Base-by-base conservation (phyloP, 2,329 filamentous ascomycete species). In the Endoconidiophora polonica region DNA sequence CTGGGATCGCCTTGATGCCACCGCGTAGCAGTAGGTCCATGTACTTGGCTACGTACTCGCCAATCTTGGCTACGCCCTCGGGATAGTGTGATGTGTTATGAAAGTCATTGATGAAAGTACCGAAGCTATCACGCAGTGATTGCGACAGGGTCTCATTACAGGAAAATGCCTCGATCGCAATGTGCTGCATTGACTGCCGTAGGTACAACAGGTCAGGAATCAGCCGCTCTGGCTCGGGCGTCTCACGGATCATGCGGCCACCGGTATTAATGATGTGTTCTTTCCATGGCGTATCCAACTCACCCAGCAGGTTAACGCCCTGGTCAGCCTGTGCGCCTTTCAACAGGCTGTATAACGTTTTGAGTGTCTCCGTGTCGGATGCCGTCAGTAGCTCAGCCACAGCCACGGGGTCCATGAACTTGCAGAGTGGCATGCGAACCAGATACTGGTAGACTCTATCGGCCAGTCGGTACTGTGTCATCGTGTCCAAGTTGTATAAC, bases 1-100 rank as follows among this genome's bases (percentile, higher is more conserved):
- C 50, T 1, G 85, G 86, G 6, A 93, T 74, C 0, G 83, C 81
- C 63, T 93, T 96, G 44, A 90, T 72, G 1, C 91, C 93, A 46
- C 86, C 86, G 50, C 87, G 80, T 29, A 98, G 73, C 18, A 98
- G 71, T 67, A 83, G 73, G 64, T 98, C 91, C 54, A 98, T 83
- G 59, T 96, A 88, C 65, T 95, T 96, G 26, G 91, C 93, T 57
- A 95, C 93, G 88, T 96, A 94, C 68, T 98, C 91, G 46, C 90
- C 91, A 12, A 94, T 86, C 69, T 94, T 96, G 16, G 87, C 86
- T 50, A 88, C 93, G 50, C 87, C 82, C 0, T 84, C 86, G 47
- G 79, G 77, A 76, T 83, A 90, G 3, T 77, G 80, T 3, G 78
- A 70, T 5, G 76, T 73, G 1, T 76, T 79, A 59, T 81, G 83